A percentile compares a stretch with the other conserved stretches of the same genome.
phyloP scores from a whole-genome alignment of 2,329 filamentous ascomycete genomes.

The Ascocoryne sarcoides region DNA sequence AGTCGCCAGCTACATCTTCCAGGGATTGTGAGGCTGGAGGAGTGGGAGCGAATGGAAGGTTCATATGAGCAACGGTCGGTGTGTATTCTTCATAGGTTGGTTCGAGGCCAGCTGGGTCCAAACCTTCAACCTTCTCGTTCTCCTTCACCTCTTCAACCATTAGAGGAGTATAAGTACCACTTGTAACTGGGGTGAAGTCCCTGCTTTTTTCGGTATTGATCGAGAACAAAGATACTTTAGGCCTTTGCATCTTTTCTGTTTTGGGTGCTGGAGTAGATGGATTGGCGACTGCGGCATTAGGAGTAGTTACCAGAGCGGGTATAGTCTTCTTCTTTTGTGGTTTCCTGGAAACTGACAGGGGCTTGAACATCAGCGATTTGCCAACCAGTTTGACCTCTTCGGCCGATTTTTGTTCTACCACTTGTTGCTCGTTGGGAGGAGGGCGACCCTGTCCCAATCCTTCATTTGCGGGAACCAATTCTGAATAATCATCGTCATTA shows the following conservation, averaged over 20 bases:
- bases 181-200: constrained; percentile 3
- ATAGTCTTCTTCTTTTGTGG: constrained; percentile 55
- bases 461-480: constrained; percentile 20
- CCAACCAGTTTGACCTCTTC: constrained; percentile 61
- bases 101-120: constrained; percentile 11
- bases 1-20: constrained; percentile 61
- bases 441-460: constrained; percentile 30
- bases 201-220: constrained; percentile 36
- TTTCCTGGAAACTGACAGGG: constrained; percentile 73
- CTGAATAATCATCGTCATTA: constrained; percentile 20
- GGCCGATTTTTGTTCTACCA: constrained; percentile 46
- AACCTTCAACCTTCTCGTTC: constrained; percentile 5
- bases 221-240: constrained; percentile 64
- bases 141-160: constrained; percentile 33
- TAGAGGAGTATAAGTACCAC: constrained; percentile 38
- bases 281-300: constrained; percentile 9
- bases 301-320: constrained; percentile 4
- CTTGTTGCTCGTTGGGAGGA: constrained; percentile 42
- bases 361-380: constrained; percentile 81
- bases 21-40: constrained; percentile 44
- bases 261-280: constrained; percentile 19
- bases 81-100: constrained; percentile 26
- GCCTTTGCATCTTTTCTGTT: constrained; percentile 34
- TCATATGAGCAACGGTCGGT: constrained; percentile 16
- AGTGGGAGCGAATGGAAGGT: constrained; percentile 19